phyloP scores from a whole-genome alignment of 1,284 basidiomycete genomes.

The Apiotrichum sp. region DNA sequence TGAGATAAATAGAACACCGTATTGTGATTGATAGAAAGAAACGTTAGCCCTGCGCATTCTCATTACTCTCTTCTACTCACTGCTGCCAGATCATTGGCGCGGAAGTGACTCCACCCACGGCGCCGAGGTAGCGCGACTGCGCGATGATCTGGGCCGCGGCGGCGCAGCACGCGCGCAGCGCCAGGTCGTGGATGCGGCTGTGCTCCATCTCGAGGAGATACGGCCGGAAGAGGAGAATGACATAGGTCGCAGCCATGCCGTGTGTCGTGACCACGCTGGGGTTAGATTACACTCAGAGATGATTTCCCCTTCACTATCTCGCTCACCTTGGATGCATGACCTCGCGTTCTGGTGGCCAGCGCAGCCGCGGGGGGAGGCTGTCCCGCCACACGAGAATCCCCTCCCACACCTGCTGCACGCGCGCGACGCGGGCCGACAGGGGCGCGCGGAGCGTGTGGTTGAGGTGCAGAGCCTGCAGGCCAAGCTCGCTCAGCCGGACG shows the following conservation, averaged over 20 bases:
- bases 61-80: not conserved
- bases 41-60: too few species aligned
- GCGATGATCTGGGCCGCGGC: constrained; percentile 17
- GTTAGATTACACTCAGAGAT: too few species aligned
- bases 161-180: constrained; percentile 10
- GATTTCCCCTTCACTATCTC: too few species aligned
- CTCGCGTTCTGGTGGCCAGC: constrained; percentile 16
- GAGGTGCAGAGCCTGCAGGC: constrained; percentile 17
- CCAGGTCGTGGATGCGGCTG: constrained; percentile 4
- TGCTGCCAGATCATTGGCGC: constrained; percentile 19
- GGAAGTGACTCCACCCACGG: constrained; percentile 6
- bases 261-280: constrained; percentile 14
- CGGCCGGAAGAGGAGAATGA: constrained; percentile 24
- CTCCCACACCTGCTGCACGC: constrained; percentile 4
- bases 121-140: constrained; percentile 14
- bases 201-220: constrained; percentile 22
- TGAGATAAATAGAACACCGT: not conserved
- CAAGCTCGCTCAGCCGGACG: constrained; percentile 12
- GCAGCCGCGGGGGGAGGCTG: constrained; percentile 10
- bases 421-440: constrained; percentile 9
- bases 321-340: constrained; percentile 16
- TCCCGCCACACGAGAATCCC: constrained; percentile 12
- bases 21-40: too few species aligned
- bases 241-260: constrained; percentile 22
- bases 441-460: constrained; percentile 19